Conservation (phyloP, 495 filamentous ascomycete genomes). For the Aspergillus kassunensis region DNA sequence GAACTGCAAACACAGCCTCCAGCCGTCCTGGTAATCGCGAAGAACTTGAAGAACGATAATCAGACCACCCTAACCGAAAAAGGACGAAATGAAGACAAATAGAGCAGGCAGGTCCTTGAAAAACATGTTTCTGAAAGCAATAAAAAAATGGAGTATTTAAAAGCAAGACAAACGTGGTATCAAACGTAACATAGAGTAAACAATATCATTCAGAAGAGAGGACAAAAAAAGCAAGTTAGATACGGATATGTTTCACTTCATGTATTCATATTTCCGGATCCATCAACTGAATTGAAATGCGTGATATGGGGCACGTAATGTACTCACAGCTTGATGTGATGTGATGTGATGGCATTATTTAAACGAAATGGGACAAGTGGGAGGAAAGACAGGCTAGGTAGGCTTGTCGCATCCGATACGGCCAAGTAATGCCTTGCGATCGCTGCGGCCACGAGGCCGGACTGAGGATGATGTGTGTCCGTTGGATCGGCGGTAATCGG, state of each 20-base stretch:
- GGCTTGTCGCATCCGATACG: constrained; percentile 61
- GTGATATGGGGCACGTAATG: not conserved
- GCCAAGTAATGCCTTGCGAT: constrained; percentile 58
- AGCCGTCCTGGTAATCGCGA: too few species aligned
- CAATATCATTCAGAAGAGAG: not conserved
- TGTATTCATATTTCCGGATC: constrained; percentile 5
- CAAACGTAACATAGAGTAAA: constrained; percentile 8
- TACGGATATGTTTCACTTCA: constrained; percentile 1
- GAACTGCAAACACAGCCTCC: too few species aligned
- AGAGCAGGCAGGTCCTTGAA: too few species aligned
- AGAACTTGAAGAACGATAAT: too few species aligned
- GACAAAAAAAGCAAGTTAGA: not conserved
- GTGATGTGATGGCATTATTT: not conserved
- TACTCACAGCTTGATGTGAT: not conserved
- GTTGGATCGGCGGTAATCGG: constrained; percentile 45
- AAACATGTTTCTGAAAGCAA: too few species aligned
- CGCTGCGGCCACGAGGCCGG: constrained; percentile 29
- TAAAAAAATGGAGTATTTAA: too few species aligned
- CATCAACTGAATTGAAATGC: constrained; percentile 4
- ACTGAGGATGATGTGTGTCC: constrained; percentile 26
- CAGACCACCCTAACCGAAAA: too few species aligned
- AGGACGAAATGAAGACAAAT: too few species aligned
- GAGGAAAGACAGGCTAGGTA: constrained; percentile 46
- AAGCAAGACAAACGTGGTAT: constrained; percentile 19
- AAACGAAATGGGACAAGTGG: constrained; percentile 30